phyloP scores from a whole-genome alignment of 768 basidiomycete species.

The Lentinus brumalis region DNA sequence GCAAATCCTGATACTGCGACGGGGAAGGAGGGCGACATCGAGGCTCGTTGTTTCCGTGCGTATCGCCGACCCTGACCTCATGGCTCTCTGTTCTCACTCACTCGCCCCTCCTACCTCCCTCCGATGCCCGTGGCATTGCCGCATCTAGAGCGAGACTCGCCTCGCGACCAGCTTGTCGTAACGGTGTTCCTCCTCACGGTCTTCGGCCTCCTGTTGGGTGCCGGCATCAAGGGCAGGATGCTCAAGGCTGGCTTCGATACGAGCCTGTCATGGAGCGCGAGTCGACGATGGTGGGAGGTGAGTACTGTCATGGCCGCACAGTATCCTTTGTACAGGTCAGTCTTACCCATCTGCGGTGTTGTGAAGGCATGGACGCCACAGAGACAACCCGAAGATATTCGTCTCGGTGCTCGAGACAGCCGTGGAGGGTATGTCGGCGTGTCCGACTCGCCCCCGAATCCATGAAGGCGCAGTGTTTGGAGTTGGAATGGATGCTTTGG shows the following conservation, averaged over 20 bases:
- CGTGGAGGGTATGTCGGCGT: constrained; percentile 51
- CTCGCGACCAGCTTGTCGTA: constrained; percentile 92
- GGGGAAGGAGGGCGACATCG: constrained; percentile 93
- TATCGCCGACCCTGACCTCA: constrained; percentile 24
- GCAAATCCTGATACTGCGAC: constrained; percentile 91
- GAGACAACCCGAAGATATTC: constrained; percentile 56
- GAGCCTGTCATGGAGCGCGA: constrained; percentile 61
- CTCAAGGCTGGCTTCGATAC: constrained; percentile 72
- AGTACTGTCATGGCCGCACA: constrained; percentile 14
- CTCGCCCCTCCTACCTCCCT: constrained; percentile 1
- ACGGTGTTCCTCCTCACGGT: constrained; percentile 88
- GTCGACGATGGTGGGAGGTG: constrained; percentile 86
- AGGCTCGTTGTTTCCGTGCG: constrained; percentile 95
- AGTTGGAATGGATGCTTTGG: constrained; percentile 10
- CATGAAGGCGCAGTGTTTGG: not conserved
- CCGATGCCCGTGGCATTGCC: constrained; percentile 7
- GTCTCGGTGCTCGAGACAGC: constrained; percentile 41
- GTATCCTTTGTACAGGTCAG: not conserved
- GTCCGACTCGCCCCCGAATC: constrained; percentile 28
- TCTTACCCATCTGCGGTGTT: not conserved
- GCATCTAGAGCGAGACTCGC: constrained; percentile 83
- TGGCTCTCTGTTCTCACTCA: constrained; percentile 9
- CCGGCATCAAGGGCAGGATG: constrained; percentile 84
- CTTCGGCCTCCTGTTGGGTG: constrained; percentile 81
- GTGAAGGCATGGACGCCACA: constrained; percentile 48